A percentile compares a stretch with the other conserved stretches of the same genome.
Conservation (phyloP, 1,284 basidiomycete genomes). For the Sanghuangporus sanghuang region DNA sequence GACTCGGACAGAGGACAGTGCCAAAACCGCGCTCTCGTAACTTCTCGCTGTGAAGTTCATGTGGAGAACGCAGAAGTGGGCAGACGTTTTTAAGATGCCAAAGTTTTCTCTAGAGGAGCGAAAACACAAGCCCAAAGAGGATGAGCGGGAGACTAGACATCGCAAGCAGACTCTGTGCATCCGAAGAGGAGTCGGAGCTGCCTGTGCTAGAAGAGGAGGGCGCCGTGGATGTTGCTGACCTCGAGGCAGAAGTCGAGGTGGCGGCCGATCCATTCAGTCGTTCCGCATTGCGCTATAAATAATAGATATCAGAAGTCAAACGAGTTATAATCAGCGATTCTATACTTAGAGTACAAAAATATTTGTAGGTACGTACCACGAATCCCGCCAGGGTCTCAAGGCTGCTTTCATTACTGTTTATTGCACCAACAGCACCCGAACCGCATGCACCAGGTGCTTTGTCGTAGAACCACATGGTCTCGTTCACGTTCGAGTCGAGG, state of each 20-base stretch:
- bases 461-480: slow-evolving; percentile 60
- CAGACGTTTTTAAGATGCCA: neutral
- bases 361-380: slow-evolving; percentile 31
- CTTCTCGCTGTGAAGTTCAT: neutral
- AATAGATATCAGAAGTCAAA: slow-evolving; percentile 3
- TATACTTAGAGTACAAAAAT: neutral
- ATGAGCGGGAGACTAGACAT: slow-evolving; percentile 1
- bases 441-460: slow-evolving; percentile 39
- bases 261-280: slow-evolving; percentile 44
- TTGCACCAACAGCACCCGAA: slow-evolving; percentile 53
- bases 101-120: neutral
- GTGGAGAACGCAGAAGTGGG: neutral
- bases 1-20: neutral
- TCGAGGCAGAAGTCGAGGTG: slow-evolving; percentile 21
- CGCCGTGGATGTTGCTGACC: neutral
- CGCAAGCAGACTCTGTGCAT: neutral
- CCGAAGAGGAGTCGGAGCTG: slow-evolving; percentile 12
- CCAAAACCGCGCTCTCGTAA: neutral
- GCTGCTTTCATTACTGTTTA: slow-evolving; percentile 48
- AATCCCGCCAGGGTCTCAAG: slow-evolving; percentile 49
- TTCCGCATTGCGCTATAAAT: slow-evolving; percentile 42
- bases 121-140: neutral
- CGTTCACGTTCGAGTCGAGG: slow-evolving; percentile 34
- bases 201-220: slow-evolving; percentile 19
- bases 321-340: slow-evolving; percentile 4